phyloP scores from a whole-genome alignment of 768 basidiomycete species.

The Leucogyrophana mollusca region DNA sequence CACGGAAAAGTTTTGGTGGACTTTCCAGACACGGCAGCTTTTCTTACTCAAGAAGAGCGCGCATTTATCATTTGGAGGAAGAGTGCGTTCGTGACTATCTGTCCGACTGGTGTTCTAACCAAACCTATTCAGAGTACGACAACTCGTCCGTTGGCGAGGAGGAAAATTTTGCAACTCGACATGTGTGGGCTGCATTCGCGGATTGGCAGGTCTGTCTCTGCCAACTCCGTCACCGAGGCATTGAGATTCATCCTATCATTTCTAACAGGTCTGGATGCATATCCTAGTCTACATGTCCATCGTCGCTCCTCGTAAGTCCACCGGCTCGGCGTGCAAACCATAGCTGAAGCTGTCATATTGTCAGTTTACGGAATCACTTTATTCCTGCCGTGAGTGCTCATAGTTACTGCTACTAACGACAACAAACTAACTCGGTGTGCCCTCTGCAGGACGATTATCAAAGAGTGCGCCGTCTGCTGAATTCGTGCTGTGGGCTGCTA shows the following conservation, averaged over 20 bases:
- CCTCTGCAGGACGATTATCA: slow-evolving; percentile 54
- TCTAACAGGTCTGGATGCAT: slow-evolving; percentile 46
- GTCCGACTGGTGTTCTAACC: neutral
- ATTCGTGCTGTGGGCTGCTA: neutral
- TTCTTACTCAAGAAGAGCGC: slow-evolving; percentile 61
- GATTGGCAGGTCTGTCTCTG: slow-evolving; percentile 58
- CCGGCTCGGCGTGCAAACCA: neutral
- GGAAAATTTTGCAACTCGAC: slow-evolving; percentile 54
- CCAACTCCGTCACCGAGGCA: neutral
- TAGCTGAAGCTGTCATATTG: neutral
- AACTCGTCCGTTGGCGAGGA: slow-evolving; percentile 60
- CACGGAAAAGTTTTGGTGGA: slow-evolving; percentile 52
- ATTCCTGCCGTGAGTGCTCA: slow-evolving; percentile 58
- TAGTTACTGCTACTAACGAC: no score
- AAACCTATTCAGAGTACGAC: slow-evolving; percentile 41
- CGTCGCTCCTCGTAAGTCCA: slow-evolving; percentile 52
- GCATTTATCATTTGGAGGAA: slow-evolving; percentile 53
- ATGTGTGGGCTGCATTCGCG: slow-evolving; percentile 49
- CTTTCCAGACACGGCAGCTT: slow-evolving; percentile 55
- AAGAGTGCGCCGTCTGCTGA: slow-evolving; percentile 29
- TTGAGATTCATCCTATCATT: neutral
- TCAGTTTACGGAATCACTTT: slow-evolving; percentile 63
- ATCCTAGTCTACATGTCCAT: slow-evolving; percentile 60
- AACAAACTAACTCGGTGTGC: no score
- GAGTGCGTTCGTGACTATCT: slow-evolving; percentile 35